Conservation (phyloP, 176 grass and related monocot species). For the Calamus simplicifolius region DNA sequence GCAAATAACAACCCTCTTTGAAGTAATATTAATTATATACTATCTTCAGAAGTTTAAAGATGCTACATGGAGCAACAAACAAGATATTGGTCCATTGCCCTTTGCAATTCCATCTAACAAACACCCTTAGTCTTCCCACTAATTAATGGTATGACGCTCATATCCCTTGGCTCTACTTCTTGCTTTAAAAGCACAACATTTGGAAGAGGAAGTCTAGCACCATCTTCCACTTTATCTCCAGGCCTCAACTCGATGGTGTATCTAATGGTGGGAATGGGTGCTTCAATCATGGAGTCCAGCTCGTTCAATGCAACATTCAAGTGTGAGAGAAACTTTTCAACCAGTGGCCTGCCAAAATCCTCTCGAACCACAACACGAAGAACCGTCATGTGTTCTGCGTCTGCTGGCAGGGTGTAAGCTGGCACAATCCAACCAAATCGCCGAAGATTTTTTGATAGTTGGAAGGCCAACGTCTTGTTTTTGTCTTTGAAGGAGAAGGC, state of each 20-base stretch:
- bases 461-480: constrained; percentile 34
- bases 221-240: constrained; percentile 5
- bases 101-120: constrained; percentile 18
- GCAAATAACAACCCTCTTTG: too few species aligned
- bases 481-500: constrained; percentile 62
- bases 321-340: constrained; percentile 53
- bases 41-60: too few species aligned
- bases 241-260: constrained; percentile 52
- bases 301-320: constrained; percentile 33
- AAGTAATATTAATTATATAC: too few species aligned
- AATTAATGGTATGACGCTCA: constrained; percentile 42
- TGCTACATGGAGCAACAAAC: too few species aligned
- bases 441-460: constrained; percentile 38
- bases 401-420: constrained; percentile 77
- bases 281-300: constrained; percentile 27
- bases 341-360: constrained; percentile 47
- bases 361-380: constrained; percentile 28
- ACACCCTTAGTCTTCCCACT: constrained; percentile 69
- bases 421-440: constrained; percentile 81
- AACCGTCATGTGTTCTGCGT: constrained; percentile 65
- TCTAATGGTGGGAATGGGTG: constrained; percentile 26
- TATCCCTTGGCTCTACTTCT: constrained; percentile 21
- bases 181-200: constrained; percentile 34
- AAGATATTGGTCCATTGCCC: too few species aligned
- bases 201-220: background rate